phyloP scores from a whole-genome alignment of 345 rosid genomes.

The Gossypium herbaceum region DNA sequence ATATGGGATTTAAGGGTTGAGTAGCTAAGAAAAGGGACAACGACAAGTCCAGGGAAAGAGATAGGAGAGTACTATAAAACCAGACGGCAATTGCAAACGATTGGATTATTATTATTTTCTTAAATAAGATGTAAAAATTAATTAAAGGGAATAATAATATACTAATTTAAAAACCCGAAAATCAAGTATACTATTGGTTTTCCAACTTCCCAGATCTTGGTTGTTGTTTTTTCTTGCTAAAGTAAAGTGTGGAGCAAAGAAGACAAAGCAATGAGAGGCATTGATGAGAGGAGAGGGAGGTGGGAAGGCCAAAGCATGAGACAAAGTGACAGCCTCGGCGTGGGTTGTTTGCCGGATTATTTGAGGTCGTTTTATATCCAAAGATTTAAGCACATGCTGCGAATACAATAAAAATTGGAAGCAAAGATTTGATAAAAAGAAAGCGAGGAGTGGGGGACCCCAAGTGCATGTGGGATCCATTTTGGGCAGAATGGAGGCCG shows the following conservation, averaged over 20 bases:
- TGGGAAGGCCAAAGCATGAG: slow-evolving; percentile 10
- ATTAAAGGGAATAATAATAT: too few relatives aligned
- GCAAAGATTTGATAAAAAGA: too few relatives aligned
- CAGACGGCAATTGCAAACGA: not conserved
- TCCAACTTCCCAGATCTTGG: not conserved
- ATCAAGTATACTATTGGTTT: not conserved
- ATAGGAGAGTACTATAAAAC: not conserved
- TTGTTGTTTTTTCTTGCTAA: not conserved
- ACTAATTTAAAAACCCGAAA: too few relatives aligned
- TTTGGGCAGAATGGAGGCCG: too few relatives aligned
- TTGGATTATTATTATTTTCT: not conserved
- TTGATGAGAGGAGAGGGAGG: not conserved
- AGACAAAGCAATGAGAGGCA: not conserved
- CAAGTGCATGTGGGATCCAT: too few relatives aligned
- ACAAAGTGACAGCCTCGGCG: slow-evolving; percentile 14
- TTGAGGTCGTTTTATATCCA: not conserved
- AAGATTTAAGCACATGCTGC: too few relatives aligned
- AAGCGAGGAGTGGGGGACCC: too few relatives aligned
- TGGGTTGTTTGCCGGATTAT: slow-evolving; percentile 9
- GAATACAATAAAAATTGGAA: too few relatives aligned
- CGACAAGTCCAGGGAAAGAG: not conserved
- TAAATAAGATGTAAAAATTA: too few relatives aligned
- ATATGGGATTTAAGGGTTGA: not conserved
- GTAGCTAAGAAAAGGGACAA: not conserved
- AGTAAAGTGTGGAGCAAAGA: not conserved